Conservation (phyloP, 2,329 filamentous ascomycete species). For the Fusarium sp. region DNA sequence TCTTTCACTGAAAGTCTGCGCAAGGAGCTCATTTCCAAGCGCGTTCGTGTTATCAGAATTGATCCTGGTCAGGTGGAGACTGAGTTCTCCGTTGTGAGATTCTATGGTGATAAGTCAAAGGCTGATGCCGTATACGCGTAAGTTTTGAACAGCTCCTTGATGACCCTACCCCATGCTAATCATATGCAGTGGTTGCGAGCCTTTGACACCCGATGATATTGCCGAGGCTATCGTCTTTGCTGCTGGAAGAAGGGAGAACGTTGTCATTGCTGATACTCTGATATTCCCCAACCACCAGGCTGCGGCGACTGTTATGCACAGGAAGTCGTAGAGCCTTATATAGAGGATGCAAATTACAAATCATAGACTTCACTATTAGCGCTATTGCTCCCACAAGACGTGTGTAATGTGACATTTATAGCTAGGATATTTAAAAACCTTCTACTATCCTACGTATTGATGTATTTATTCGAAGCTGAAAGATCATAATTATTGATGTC, state of each 20-base stretch:
- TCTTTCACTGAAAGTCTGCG: conserved; percentile 85
- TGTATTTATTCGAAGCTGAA: too few relatives aligned
- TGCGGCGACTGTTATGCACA: conserved; percentile 44
- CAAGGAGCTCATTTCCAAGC: conserved; percentile 82
- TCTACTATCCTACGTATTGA: too few relatives aligned
- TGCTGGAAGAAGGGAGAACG: conserved; percentile 85
- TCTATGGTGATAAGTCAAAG: conserved; percentile 87
- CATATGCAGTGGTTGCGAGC: conserved; percentile 73
- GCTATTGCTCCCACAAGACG: fast-evolving
- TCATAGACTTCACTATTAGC: neutral
- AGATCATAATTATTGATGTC: too few relatives aligned
- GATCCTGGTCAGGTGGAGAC: conserved; percentile 95
- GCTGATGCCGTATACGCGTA: conserved; percentile 89
- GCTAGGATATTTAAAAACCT: too few relatives aligned
- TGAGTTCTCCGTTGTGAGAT: conserved; percentile 91
- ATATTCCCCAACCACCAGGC: conserved; percentile 87
- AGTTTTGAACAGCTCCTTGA: conserved; percentile 47
- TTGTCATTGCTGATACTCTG: conserved; percentile 87
- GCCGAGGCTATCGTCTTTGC: conserved; percentile 90
- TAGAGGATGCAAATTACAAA: neutral
- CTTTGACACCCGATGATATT: conserved; percentile 88
- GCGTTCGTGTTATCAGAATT: conserved; percentile 85
- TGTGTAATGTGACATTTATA: neutral
- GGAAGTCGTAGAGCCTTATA: conserved; percentile 39
- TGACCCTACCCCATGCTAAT: neutral